A percentile compares a stretch with the other conserved stretches of the same genome.
Evolutionary conservation across 106 monocot species (phyloP).

Genomic region (Narthecium ossifragum): DNA sequence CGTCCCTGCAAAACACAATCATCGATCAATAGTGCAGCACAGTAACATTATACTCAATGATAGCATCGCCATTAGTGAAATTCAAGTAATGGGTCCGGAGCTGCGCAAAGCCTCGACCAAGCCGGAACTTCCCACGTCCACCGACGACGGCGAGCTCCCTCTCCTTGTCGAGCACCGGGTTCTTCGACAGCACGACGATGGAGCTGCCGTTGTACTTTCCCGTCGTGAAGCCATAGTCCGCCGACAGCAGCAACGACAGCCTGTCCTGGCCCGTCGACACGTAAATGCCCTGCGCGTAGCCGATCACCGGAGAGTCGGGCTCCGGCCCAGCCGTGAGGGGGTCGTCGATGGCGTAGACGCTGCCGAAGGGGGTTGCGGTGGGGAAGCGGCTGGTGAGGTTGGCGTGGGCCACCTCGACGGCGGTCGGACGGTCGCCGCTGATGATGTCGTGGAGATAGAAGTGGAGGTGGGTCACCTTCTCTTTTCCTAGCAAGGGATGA

Average conservation of each 20-base stretch:
- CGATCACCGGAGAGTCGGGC: background rate
- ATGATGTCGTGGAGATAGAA: background rate
- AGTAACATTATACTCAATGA: conserved; percentile 17
- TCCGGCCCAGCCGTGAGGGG: background rate
- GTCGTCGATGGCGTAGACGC: background rate
- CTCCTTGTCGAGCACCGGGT: background rate
- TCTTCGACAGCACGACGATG: conserved; percentile 16
- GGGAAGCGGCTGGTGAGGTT: background rate
- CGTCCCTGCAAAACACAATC: background rate
- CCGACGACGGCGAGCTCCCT: conserved; percentile 24
- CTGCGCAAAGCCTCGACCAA: conserved; percentile 13
- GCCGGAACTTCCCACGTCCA: conserved; percentile 14
- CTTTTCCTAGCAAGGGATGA: background rate
- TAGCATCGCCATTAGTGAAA: background rate
- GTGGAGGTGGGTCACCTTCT: conserved; percentile 3
- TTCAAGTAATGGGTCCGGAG: background rate
- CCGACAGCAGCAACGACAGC: conserved; percentile 7
- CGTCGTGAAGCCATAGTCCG: conserved; percentile 12
- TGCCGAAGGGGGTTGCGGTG: background rate
- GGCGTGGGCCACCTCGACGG: background rate
- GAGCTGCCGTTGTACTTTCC: conserved; percentile 23
- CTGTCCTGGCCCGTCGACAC: conserved; percentile 1
- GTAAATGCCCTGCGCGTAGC: conserved; percentile 24
- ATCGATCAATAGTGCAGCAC: conserved; percentile 10
- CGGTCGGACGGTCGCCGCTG: background rate